phyloP scores from a whole-genome alignment of 345 rosid genomes.

The Ailanthus altissimus region DNA sequence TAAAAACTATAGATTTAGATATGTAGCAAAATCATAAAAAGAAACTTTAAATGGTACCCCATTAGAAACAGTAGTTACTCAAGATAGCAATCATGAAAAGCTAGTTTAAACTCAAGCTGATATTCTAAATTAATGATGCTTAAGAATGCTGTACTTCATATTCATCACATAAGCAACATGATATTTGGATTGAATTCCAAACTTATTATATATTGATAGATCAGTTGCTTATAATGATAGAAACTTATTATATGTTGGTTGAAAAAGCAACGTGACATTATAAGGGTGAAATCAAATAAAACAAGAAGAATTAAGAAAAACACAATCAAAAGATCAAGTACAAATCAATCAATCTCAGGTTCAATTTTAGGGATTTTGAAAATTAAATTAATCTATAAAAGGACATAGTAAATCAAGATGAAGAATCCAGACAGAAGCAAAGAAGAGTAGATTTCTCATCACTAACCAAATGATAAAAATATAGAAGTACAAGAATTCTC shows the following conservation, averaged over 20 bases:
- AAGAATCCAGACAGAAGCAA: background rate
- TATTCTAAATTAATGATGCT: background rate
- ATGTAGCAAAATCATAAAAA: too few relatives aligned
- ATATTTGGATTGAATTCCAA: too few relatives aligned
- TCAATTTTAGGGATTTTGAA: background rate
- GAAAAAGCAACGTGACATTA: too few relatives aligned
- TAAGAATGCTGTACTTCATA: background rate
- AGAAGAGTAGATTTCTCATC: too few relatives aligned
- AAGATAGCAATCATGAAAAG: constrained; percentile 5
- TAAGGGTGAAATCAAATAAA: background rate
- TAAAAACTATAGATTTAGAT: too few relatives aligned
- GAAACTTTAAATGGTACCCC: too few relatives aligned
- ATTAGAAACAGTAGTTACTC: background rate
- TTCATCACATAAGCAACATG: too few relatives aligned
- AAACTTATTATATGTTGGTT: too few relatives aligned
- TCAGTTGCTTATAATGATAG: too few relatives aligned
- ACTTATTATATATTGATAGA: too few relatives aligned
- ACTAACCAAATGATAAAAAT: background rate
- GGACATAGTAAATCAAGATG: background rate
- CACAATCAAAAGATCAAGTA: background rate
- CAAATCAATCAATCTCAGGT: background rate
- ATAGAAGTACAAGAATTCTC: background rate
- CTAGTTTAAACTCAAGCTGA: background rate
- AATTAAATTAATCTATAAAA: background rate
- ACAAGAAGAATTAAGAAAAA: background rate